Percentiles rank a stretch among this genome's conserved stretches.
Evolutionary conservation across 352 stramenopile genomes (phyloP).

Genomic region (Phytophthora litchii): DNA sequence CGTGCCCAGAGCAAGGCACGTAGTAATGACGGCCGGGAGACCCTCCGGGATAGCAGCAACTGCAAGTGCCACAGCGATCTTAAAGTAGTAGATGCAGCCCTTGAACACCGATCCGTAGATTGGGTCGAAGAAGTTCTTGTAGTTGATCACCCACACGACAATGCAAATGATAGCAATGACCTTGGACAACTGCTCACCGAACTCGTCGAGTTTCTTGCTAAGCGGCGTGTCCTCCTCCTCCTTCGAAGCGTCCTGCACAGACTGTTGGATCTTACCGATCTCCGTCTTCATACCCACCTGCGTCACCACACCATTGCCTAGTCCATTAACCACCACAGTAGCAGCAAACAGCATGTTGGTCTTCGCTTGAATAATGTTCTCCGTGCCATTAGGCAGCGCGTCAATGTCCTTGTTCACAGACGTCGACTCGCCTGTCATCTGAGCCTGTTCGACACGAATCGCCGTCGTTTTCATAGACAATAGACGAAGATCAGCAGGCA

Average conservation of each 20-base stretch:
- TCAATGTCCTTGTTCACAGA: conserved; percentile 94
- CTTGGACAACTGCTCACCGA: conserved; percentile 95
- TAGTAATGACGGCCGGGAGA: conserved; percentile 98
- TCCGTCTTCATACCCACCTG: conserved; percentile 98
- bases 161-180: conserved; percentile 98
- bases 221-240: conserved; percentile 97
- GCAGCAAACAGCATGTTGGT: conserved; percentile 98
- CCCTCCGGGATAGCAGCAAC: conserved; percentile 99
- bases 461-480: conserved; percentile 95
- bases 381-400: conserved; percentile 60
- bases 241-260: conserved; percentile 92
- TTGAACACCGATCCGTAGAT: conserved; percentile 91
- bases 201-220: conserved; percentile 98
- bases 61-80: conserved; percentile 98
- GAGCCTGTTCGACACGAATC: conserved; percentile 95
- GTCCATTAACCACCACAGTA: conserved; percentile 97
- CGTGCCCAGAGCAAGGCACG: conserved; percentile 95
- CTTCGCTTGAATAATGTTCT: conserved; percentile 92
- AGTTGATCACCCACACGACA: conserved; percentile 96
- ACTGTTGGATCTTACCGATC: conserved; percentile 98
- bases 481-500: conserved; percentile 96
- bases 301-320: conserved; percentile 93
- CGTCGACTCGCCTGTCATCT: conserved; percentile 96
- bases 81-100: conserved; percentile 99
- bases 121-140: conserved; percentile 96